Evolutionary conservation across 2,329 filamentous ascomycete genomes (phyloP).

Genomic region (Sporothrix globosa): DNA sequence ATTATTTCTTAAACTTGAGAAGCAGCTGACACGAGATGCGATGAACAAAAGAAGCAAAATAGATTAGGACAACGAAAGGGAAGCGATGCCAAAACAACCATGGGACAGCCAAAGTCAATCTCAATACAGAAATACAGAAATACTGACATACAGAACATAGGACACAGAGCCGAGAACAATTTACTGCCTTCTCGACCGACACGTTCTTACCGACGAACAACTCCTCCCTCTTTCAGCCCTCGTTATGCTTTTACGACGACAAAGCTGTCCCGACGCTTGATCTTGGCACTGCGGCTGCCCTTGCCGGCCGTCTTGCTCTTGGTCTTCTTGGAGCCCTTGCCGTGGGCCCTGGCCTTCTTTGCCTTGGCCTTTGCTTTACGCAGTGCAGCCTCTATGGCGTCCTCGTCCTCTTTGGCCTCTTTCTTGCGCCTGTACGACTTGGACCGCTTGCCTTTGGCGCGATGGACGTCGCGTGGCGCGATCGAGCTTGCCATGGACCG

Average conservation of each 20-base stretch:
- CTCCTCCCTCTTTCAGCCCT: not conserved
- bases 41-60: not conserved
- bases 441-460: not conserved
- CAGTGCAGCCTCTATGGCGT: too few species aligned
- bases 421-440: not conserved
- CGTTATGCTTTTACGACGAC: not conserved
- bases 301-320: slow-evolving; percentile 25
- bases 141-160: not conserved
- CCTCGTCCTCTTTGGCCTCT: not conserved
- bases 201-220: not conserved
- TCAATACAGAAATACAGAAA: too few species aligned
- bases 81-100: not conserved
- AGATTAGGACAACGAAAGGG: not conserved
- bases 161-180: not conserved
- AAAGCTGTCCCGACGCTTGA: slow-evolving; percentile 24
- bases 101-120: not conserved
- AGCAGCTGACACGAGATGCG: not conserved
- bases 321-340: not conserved
- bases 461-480: not conserved
- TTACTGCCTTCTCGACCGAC: not conserved
- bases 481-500: not conserved
- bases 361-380: not conserved
- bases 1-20: slow-evolving; percentile 4
- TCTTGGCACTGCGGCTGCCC: slow-evolving; percentile 20
- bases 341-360: not conserved